Percentiles rank a stretch among this genome's conserved stretches.
Evolutionary conservation across 129 eudicot genomes (phyloP).

Genomic region (Tagetes erecta): DNA sequence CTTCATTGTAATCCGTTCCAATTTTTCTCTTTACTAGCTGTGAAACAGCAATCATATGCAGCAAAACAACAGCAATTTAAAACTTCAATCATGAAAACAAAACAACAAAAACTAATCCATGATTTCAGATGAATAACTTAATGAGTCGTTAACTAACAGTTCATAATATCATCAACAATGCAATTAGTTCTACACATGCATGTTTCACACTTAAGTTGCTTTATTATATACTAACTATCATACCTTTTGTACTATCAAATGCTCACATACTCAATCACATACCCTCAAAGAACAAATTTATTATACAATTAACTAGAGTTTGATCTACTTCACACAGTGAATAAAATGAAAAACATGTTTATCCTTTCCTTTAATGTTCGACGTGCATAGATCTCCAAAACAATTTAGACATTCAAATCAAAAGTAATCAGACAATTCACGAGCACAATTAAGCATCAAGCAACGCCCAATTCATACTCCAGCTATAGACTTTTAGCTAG

Average conservation of each 20-base stretch:
- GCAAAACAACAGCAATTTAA: constrained; percentile 1
- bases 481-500: constrained; percentile 15
- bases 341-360: no score
- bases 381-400: not conserved
- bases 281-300: not conserved
- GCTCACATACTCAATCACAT: not conserved
- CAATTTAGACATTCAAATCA: not conserved
- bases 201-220: no score
- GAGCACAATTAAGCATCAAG: not conserved
- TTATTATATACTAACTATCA: not conserved
- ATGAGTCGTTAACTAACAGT: not conserved
- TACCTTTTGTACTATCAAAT: not conserved
- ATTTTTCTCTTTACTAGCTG: constrained; percentile 80
- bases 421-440: not conserved
- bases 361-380: no score
- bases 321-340: not conserved
- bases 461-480: not conserved
- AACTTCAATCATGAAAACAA: constrained; percentile 12
- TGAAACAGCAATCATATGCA: constrained; percentile 19
- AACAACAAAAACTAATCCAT: not conserved
- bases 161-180: not conserved
- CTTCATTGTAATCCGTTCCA: constrained; percentile 49
- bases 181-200: not conserved
- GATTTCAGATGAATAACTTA: not conserved
- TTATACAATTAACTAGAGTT: not conserved